Conservation (phyloP, 257 asterid species). For the Nicotiana paniculata region DNA sequence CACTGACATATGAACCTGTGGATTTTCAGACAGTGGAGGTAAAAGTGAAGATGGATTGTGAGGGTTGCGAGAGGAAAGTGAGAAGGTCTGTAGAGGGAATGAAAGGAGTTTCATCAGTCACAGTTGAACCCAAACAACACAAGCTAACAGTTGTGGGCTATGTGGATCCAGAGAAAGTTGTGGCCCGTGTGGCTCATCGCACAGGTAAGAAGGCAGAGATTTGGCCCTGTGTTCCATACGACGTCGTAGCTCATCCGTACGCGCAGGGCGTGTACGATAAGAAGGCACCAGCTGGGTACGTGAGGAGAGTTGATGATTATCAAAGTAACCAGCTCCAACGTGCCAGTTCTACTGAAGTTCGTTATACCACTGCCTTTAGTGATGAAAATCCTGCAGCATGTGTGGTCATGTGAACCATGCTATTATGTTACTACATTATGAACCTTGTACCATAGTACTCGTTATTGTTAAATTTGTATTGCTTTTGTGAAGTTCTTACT, state of each 20-base stretch:
- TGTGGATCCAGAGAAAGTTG: slow-evolving; percentile 79
- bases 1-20: neutral
- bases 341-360: slow-evolving; percentile 86
- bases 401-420: slow-evolving; percentile 57
- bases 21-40: slow-evolving; percentile 74
- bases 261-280: slow-evolving; percentile 83
- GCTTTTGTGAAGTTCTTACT: neutral
- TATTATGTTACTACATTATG: neutral
- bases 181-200: slow-evolving; percentile 78
- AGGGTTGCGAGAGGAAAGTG: slow-evolving; percentile 90
- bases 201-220: slow-evolving; percentile 91
- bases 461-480: neutral
- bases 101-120: slow-evolving; percentile 84
- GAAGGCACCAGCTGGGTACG: slow-evolving; percentile 95
- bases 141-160: slow-evolving; percentile 89
- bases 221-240: slow-evolving; percentile 98
- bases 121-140: slow-evolving; percentile 66
- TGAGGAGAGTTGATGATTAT: slow-evolving; percentile 30
- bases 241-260: slow-evolving; percentile 84
- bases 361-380: slow-evolving; percentile 95
- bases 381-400: slow-evolving; percentile 88
- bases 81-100: slow-evolving; percentile 83
- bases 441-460: neutral
- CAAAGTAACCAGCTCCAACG: slow-evolving; percentile 58
- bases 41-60: slow-evolving; percentile 90